phyloP scores from a whole-genome alignment of 371 early-diverging fungal species.

The Mucor velutinosus region DNA sequence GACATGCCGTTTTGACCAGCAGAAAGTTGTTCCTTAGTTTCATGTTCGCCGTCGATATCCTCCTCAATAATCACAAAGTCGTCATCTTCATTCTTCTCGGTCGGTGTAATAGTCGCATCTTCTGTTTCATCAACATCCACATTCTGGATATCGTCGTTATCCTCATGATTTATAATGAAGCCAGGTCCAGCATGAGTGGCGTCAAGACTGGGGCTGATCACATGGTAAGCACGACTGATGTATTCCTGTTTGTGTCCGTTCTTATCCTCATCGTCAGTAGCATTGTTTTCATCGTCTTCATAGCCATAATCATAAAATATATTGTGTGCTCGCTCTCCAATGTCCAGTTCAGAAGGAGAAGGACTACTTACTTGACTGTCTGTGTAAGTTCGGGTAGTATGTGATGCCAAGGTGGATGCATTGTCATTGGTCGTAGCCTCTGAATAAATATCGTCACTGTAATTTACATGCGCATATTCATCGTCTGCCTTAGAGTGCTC shows the following conservation, averaged over 20 bases:
- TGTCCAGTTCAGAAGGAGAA: constrained; percentile 8
- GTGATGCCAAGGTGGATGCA: neutral
- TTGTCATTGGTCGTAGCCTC: neutral
- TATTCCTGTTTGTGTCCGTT: neutral
- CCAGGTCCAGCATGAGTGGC: neutral
- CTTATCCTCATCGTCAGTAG: neutral
- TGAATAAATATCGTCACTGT: constrained; percentile 4
- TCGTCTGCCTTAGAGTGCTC: neutral
- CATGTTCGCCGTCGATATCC: neutral
- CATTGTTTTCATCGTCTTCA: neutral
- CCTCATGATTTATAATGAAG: neutral
- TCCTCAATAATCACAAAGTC: constrained; percentile 10
- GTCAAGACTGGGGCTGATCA: neutral
- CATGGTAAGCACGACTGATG: neutral
- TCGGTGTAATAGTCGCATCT: neutral
- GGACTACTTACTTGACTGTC: constrained; percentile 22
- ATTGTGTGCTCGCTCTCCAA: neutral
- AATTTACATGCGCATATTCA: neutral
- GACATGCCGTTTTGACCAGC: neutral
- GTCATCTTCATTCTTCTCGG: neutral
- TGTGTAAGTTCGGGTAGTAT: constrained; percentile 11
- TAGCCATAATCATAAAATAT: neutral
- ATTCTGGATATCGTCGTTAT: constrained; percentile 2
- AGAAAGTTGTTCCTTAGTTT: neutral
- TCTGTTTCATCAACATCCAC: neutral